A percentile compares a stretch with the other conserved stretches of the same genome.
phyloP scores from a whole-genome alignment of 495 filamentous ascomycete species.

The Talaromyces liani region DNA sequence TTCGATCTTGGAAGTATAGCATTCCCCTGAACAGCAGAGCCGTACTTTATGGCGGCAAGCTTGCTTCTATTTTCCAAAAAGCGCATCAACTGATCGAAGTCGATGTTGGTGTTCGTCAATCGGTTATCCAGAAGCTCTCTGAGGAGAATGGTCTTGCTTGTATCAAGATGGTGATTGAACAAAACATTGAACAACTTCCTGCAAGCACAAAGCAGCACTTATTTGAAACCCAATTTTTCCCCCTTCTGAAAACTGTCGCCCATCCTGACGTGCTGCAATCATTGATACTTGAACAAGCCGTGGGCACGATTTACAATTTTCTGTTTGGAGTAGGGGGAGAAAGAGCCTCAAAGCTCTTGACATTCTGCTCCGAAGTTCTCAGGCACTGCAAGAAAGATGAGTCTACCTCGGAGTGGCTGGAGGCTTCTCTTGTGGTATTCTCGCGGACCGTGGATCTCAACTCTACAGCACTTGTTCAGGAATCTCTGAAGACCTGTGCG shows the following conservation, averaged over 20 bases:
- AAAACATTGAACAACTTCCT: slow-evolving; percentile 15
- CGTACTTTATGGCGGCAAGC: slow-evolving; percentile 2
- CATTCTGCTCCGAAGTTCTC: slow-evolving; percentile 12
- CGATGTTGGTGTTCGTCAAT: slow-evolving; percentile 18
- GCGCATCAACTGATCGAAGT: slow-evolving; percentile 18
- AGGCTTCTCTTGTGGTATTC: slow-evolving; percentile 11
- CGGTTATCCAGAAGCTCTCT: slow-evolving; percentile 22
- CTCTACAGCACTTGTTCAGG: slow-evolving; percentile 13
- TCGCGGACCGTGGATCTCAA: slow-evolving; percentile 14
- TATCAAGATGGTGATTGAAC: slow-evolving; percentile 20
- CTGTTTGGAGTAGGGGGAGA: slow-evolving; percentile 45
- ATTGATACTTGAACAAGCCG: slow-evolving; percentile 42
- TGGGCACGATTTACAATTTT: slow-evolving; percentile 51
- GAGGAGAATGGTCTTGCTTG: slow-evolving; percentile 19
- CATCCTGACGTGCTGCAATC: slow-evolving; percentile 44
- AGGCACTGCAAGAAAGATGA: neutral
- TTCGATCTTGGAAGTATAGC: slow-evolving; percentile 11
- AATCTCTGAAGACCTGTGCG: slow-evolving; percentile 8
- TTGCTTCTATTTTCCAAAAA: slow-evolving; percentile 13
- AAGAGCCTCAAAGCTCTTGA: slow-evolving; percentile 35
- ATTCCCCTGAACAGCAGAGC: slow-evolving; percentile 7
- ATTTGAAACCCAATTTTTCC: slow-evolving; percentile 34
- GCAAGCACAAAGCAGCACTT: slow-evolving; percentile 14
- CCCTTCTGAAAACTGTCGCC: slow-evolving; percentile 46
- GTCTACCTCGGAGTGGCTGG: slow-evolving; percentile 5